phyloP scores from a whole-genome alignment of 1,139 yeast species.

The Blastobotrys elegans region DNA sequence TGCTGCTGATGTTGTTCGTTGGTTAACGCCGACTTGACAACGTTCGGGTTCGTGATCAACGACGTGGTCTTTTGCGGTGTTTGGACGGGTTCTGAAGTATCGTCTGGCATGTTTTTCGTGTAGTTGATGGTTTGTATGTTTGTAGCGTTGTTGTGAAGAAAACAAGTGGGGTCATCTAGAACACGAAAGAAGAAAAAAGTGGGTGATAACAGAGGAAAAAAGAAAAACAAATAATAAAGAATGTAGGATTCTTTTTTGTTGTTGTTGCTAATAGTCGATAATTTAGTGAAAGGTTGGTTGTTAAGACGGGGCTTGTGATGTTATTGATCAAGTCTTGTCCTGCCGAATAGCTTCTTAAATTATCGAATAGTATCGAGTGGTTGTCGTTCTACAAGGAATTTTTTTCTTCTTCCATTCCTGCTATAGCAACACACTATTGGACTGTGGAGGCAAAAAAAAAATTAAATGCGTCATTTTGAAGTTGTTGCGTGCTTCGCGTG shows the following conservation, averaged over 20 bases:
- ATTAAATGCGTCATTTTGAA: neutral
- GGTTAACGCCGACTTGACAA: conserved; percentile 27
- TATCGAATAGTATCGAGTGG: too few relatives aligned
- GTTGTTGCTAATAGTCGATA: neutral
- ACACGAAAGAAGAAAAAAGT: neutral
- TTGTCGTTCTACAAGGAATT: too few relatives aligned
- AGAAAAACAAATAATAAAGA: neutral
- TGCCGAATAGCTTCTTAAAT: too few relatives aligned
- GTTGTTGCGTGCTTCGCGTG: neutral
- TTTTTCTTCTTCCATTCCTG: neutral
- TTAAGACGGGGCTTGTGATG: too few relatives aligned
- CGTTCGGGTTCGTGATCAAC: conserved; percentile 29
- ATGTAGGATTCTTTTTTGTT: neutral
- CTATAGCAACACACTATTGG: neutral
- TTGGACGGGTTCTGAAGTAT: neutral
- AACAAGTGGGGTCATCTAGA: conserved; percentile 2
- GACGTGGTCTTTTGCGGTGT: neutral
- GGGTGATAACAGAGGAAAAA: neutral
- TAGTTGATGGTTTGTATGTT: too few relatives aligned
- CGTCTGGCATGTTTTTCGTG: neutral
- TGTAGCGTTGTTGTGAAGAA: neutral
- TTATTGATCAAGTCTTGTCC: too few relatives aligned
- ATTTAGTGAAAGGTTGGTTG: too few relatives aligned
- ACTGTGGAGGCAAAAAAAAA: neutral
- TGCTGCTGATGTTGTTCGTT: conserved; percentile 10